phyloP scores from a whole-genome alignment of 176 grass and related monocot genomes.

The Triticum dicoccoides region DNA sequence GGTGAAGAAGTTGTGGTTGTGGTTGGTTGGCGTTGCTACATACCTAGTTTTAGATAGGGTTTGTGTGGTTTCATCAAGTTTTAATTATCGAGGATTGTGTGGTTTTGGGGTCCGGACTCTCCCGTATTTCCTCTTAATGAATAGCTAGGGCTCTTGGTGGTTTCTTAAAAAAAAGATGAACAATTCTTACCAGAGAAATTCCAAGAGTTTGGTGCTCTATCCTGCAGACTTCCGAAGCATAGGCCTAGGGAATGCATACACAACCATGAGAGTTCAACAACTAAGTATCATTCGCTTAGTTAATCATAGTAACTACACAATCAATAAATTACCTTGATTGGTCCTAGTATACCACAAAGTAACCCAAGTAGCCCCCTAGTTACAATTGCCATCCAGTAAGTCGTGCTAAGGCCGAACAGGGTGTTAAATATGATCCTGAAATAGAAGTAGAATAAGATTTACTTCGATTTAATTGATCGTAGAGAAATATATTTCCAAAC shows the following conservation, averaged over 20 bases:
- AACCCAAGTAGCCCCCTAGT: constrained; percentile 51
- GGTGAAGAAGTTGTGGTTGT: no score
- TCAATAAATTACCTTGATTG: constrained; percentile 48
- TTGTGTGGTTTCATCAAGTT: background rate
- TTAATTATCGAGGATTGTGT: background rate
- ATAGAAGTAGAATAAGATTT: background rate
- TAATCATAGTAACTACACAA: background rate
- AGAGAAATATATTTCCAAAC: background rate
- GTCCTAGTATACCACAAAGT: constrained; percentile 57
- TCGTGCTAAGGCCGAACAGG: constrained; percentile 59
- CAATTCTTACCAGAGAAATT: constrained; percentile 52
- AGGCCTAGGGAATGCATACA: constrained; percentile 39
- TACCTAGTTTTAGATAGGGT: no score
- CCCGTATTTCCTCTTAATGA: background rate
- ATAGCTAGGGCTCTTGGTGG: background rate
- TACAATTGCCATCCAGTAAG: constrained; percentile 63
- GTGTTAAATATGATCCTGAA: constrained; percentile 61
- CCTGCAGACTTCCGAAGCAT: constrained; percentile 63
- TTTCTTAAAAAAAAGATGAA: background rate
- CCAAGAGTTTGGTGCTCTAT: constrained; percentile 60
- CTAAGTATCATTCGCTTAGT: background rate
- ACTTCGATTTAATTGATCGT: background rate
- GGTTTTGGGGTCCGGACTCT: background rate
- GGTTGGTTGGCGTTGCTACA: no score
- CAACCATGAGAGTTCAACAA: background rate